phyloP scores from a whole-genome alignment of 2,329 filamentous ascomycete species.

The Anthostomella pinea region DNA sequence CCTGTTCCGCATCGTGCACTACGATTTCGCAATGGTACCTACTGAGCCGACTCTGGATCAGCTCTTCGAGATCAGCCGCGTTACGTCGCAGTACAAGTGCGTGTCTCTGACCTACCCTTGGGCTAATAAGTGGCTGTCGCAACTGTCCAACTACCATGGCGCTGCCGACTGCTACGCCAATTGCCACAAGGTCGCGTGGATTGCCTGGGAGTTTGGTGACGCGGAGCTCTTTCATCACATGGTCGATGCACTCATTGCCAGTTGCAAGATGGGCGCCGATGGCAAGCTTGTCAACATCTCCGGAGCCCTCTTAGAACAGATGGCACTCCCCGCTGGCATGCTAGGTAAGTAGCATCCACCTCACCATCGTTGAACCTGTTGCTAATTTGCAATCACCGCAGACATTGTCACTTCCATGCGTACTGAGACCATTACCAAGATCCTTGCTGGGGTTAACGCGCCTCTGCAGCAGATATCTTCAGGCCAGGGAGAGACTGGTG shows the following conservation, averaged over 20 bases:
- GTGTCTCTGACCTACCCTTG: slow-evolving; percentile 25
- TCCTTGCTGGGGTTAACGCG: slow-evolving; percentile 13
- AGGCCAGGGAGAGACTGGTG: neutral
- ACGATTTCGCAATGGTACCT: slow-evolving; percentile 20
- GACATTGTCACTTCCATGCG: slow-evolving; percentile 16
- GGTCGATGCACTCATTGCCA: slow-evolving; percentile 22
- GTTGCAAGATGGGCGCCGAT: slow-evolving; percentile 12
- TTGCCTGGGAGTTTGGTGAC: slow-evolving; percentile 26
- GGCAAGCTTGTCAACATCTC: slow-evolving; percentile 21
- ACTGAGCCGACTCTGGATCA: slow-evolving; percentile 13
- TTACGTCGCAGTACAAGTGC: slow-evolving; percentile 19
- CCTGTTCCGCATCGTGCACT: slow-evolving; percentile 25
- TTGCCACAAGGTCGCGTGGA: slow-evolving; percentile 20
- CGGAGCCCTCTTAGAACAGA: slow-evolving; percentile 17
- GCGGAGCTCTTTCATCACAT: slow-evolving; percentile 21
- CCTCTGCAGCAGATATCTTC: slow-evolving; percentile 13
- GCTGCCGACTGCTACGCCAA: slow-evolving; percentile 7
- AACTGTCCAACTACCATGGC: slow-evolving; percentile 4
- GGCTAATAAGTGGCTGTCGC: slow-evolving; percentile 19
- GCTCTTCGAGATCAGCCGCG: slow-evolving; percentile 21
- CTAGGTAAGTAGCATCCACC: slow-evolving; percentile 15
- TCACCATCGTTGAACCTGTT: neutral
- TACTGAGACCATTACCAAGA: slow-evolving; percentile 11
- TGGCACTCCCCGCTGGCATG: slow-evolving; percentile 21
- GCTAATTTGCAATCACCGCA: neutral